Base-by-base conservation (phyloP, 371 early-diverging fungal genomes). In the Actinomucor elegans region DNA sequence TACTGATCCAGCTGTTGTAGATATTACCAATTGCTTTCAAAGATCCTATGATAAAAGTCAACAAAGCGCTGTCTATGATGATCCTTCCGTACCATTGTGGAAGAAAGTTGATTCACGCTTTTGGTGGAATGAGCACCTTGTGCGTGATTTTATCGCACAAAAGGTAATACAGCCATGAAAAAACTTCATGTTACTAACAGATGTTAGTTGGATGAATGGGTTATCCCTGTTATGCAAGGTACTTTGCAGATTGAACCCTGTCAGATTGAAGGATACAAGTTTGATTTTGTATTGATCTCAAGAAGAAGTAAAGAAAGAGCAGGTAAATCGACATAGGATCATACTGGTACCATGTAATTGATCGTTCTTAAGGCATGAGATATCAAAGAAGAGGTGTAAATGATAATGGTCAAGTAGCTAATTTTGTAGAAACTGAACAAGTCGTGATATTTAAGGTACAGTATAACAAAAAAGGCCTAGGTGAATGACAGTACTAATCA, bases 361-460 rank as follows among this genome's bases (percentile, higher is more conserved):
- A n/a, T n/a, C n/a, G 15, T 5, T 27, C 2, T 20, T 1, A 15
- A 76, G 77, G 89, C 11, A 74, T 85, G 61, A 72, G 90, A 56
- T 87, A 81, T 52, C 83, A 80, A 48, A 63, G 79, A 35, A 67
- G 89, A 54, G 90, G 90, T 14, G 44, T 79, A 20, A 81, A 89
- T 71, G 67, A 73, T 18, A 55, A 76, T 31, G 89, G 89, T 11
- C 64, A 86, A 57, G 80, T 78, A 4, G 79, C 85, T 10, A 88
- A 90, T 52, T 87, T 80, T 69, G 89, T 91, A 10, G 88, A 91
- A 66, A 87, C 89, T 23, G 85, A 84, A 42, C 80, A 83, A 55
- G 54, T 67, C 10, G 55, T 75, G 15, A 21, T 80, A 3, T 70
- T 81, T 43, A 62, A 66, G 50, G 73, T 72, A 66, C n/a, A 18